Percentiles rank a stretch among this genome's conserved stretches.
These are phyloP conservation scores for Actinomortierella ambigua DNA, from an alignment of 371 early-diverging fungal genomes.

Conservation along the genomic window DNA sequence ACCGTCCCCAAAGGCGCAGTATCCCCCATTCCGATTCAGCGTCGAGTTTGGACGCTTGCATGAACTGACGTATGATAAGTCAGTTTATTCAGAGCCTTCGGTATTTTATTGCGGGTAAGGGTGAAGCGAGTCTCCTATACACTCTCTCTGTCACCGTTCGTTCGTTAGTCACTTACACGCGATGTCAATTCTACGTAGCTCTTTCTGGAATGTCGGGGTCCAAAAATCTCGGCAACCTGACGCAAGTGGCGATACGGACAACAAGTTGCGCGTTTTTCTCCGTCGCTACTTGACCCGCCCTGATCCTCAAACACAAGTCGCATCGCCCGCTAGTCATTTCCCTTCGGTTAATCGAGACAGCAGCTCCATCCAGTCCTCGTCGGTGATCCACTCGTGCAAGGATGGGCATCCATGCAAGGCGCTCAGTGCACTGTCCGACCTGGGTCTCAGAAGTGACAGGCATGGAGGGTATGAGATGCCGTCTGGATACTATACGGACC, in stretches of 20 bases:
- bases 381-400: background rate
- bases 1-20: slow-evolving; percentile 5
- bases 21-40: slow-evolving; percentile 64
- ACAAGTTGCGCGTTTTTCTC: slow-evolving; percentile 57
- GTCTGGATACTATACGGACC: slow-evolving; percentile 53
- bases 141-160: slow-evolving; percentile 1
- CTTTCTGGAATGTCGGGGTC: slow-evolving; percentile 65
- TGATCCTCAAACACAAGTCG: background rate
- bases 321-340: background rate
- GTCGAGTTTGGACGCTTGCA: slow-evolving; percentile 55
- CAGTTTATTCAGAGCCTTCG: slow-evolving; percentile 53
- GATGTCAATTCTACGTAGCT: too few species aligned
- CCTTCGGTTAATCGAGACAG: too few species aligned
- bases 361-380: too few species aligned
- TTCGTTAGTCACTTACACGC: background rate
- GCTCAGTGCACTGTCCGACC: background rate
- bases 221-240: slow-evolving; percentile 58
- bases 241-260: slow-evolving; percentile 48
- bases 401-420: background rate
- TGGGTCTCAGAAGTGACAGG: background rate
- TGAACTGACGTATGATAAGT: slow-evolving; percentile 45
- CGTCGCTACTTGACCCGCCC: slow-evolving; percentile 50
- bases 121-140: background rate
- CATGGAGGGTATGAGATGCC: slow-evolving; percentile 12
- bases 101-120: slow-evolving; percentile 64